These are phyloP conservation scores for Lactuca sativa DNA, from an alignment of 129 eudicot genomes.

Conservation along the genomic window DNA sequence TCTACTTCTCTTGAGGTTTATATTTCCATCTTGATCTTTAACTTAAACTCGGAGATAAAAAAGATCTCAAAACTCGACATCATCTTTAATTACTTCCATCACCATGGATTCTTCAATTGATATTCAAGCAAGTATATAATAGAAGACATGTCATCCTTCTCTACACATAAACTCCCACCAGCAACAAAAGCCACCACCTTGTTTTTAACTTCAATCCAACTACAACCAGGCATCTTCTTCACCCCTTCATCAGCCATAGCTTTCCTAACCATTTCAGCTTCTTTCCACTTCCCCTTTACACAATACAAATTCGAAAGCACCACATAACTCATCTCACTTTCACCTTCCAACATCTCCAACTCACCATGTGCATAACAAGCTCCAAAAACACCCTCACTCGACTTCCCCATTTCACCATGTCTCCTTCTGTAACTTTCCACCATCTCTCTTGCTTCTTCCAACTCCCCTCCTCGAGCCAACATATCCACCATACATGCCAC, in stretches of 20 bases:
- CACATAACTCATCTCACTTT: conserved; percentile 68
- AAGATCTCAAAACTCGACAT: not conserved
- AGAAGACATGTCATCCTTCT: conserved; percentile 37
- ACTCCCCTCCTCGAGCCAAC: conserved; percentile 68
- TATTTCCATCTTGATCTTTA: too few relatives aligned
- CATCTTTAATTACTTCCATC: not conserved
- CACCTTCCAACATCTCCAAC: conserved; percentile 39
- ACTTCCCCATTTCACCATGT: conserved; percentile 25
- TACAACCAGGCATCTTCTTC: conserved; percentile 72
- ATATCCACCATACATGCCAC: conserved; percentile 74
- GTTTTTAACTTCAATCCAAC: conserved; percentile 75
- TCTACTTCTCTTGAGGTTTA: too few relatives aligned
- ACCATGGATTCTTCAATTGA: conserved; percentile 49
- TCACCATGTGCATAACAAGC: conserved; percentile 48
- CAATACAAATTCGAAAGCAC: conserved; percentile 71
- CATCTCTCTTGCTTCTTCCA: conserved; percentile 58
- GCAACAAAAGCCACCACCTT: conserved; percentile 50
- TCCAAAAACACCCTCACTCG: conserved; percentile 57
- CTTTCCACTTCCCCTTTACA: conserved; percentile 71
- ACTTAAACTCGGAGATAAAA: too few relatives aligned
- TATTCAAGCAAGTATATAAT: conserved; percentile 46
- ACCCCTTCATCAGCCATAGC: conserved; percentile 54
- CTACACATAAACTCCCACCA: conserved; percentile 37
- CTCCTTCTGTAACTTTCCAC: conserved; percentile 31
- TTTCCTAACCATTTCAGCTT: conserved; percentile 69